Percentiles rank a stretch among this genome's conserved stretches.
These are phyloP conservation scores for Cryptosporidium tyzzeri DNA, from an alignment of 169 alveolate genomes.

Conservation along the genomic window DNA sequence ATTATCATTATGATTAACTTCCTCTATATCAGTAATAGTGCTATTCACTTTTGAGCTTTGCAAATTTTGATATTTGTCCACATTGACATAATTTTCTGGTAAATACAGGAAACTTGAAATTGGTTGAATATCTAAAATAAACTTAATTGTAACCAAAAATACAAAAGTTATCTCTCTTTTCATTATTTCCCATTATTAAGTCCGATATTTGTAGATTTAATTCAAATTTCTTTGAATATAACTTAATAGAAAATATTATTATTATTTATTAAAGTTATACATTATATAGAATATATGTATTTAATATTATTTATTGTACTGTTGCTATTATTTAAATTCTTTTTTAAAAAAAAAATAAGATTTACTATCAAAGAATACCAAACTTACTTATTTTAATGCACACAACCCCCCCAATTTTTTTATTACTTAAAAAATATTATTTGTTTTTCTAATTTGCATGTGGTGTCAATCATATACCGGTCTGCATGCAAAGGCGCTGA, in stretches of 20 bases:
- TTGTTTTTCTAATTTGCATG: conserved; percentile 37
- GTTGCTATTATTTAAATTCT: background rate
- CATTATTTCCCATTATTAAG: background rate
- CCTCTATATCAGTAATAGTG: background rate
- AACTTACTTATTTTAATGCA: background rate
- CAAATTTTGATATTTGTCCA: background rate
- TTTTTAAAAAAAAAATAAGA: background rate
- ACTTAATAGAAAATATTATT: background rate
- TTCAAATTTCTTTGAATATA: background rate
- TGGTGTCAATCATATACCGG: conserved; percentile 59
- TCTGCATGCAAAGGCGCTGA: conserved; percentile 73
- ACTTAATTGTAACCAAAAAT: background rate
- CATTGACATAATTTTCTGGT: background rate
- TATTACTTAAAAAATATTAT: conserved; percentile 19
- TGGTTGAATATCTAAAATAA: background rate
- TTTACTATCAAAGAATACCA: conserved; percentile 4
- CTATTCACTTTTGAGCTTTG: background rate
- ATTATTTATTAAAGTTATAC: background rate
- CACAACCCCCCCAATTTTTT: background rate
- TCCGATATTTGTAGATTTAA: background rate
- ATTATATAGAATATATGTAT: background rate
- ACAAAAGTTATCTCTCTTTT: background rate
- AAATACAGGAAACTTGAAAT: background rate
- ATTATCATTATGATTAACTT: background rate
- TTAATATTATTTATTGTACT: background rate